A percentile compares a stretch with the other conserved stretches of the same genome.
Evolutionary conservation across 805 yeast species (phyloP).

Genomic region (Cyberlindnera subsufficiens): DNA sequence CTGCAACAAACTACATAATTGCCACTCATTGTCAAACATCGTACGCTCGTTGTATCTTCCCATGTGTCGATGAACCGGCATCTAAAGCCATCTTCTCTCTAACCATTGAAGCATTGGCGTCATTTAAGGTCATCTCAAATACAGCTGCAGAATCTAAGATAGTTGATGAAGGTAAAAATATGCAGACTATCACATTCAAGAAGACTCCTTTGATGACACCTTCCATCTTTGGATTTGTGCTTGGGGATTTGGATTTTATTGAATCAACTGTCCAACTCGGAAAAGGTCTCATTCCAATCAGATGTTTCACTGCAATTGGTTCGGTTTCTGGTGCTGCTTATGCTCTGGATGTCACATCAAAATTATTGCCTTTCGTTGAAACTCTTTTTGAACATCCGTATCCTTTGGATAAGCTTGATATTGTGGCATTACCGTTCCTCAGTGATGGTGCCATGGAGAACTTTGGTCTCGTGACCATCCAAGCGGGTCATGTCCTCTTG

Average conservation of each 20-base stretch:
- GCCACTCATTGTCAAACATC: conserved; percentile 74
- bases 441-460: conserved; percentile 81
- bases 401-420: conserved; percentile 62
- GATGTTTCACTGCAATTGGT: conserved; percentile 52
- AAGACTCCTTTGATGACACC: conserved; percentile 55
- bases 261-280: conserved; percentile 29
- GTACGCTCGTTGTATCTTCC: conserved; percentile 57
- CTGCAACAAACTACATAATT: conserved; percentile 43
- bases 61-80: conserved; percentile 63
- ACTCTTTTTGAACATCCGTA: conserved; percentile 36
- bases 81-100: conserved; percentile 47
- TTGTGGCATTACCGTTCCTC: conserved; percentile 63
- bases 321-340: conserved; percentile 40
- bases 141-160: conserved; percentile 29
- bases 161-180: conserved; percentile 16
- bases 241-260: conserved; percentile 60
- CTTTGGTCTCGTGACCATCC: conserved; percentile 61
- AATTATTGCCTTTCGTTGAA: conserved; percentile 44
- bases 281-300: conserved; percentile 35
- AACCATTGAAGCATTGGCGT: conserved; percentile 36
- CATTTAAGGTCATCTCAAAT: conserved; percentile 49
- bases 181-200: conserved; percentile 38
- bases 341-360: conserved; percentile 42
- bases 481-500: conserved; percentile 42
- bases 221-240: conserved; percentile 60